Evolutionary conservation across 768 basidiomycete species (phyloP).

Genomic region (Mycena kentingensis): DNA sequence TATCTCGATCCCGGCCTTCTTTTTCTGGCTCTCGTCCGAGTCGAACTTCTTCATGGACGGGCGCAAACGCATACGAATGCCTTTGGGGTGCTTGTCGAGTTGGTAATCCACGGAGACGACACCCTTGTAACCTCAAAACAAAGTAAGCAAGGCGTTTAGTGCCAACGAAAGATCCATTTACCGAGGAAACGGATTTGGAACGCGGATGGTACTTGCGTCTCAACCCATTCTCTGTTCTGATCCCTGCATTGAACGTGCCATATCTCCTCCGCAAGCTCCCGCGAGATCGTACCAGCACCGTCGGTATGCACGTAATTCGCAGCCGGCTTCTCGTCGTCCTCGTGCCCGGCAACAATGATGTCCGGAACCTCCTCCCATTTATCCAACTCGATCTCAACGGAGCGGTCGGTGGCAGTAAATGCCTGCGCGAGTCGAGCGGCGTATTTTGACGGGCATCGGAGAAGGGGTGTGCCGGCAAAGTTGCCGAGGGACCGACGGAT

Average conservation of each 20-base stretch:
- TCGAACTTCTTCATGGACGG: slow-evolving; percentile 78
- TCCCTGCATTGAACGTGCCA: slow-evolving; percentile 55
- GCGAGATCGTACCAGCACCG: slow-evolving; percentile 79
- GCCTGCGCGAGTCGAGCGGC: slow-evolving; percentile 84
- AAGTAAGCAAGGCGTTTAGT: too few species aligned
- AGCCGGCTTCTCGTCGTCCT: slow-evolving; percentile 13
- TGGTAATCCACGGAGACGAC: slow-evolving; percentile 68
- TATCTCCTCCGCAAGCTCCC: slow-evolving; percentile 55
- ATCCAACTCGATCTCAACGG: slow-evolving; percentile 52
- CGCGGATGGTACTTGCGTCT: slow-evolving; percentile 55
- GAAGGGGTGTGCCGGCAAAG: slow-evolving; percentile 52
- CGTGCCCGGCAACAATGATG: slow-evolving; percentile 40
- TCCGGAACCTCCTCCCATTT: slow-evolving; percentile 71
- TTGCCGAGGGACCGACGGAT: slow-evolving; percentile 71
- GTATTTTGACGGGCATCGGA: slow-evolving; percentile 70
- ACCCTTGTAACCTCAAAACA: slow-evolving; percentile 85
- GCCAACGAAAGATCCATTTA: too few species aligned
- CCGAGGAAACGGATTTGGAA: slow-evolving; percentile 77
- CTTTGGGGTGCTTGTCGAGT: slow-evolving; percentile 44
- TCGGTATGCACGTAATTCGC: slow-evolving; percentile 61
- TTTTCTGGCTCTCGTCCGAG: slow-evolving; percentile 42
- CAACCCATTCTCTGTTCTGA: slow-evolving; percentile 35
- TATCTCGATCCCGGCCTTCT: slow-evolving; percentile 70
- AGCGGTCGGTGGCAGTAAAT: slow-evolving; percentile 80
- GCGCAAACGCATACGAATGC: slow-evolving; percentile 71